phyloP scores from a whole-genome alignment of 352 stramenopile genomes.

The Phytophthora fragariae region DNA sequence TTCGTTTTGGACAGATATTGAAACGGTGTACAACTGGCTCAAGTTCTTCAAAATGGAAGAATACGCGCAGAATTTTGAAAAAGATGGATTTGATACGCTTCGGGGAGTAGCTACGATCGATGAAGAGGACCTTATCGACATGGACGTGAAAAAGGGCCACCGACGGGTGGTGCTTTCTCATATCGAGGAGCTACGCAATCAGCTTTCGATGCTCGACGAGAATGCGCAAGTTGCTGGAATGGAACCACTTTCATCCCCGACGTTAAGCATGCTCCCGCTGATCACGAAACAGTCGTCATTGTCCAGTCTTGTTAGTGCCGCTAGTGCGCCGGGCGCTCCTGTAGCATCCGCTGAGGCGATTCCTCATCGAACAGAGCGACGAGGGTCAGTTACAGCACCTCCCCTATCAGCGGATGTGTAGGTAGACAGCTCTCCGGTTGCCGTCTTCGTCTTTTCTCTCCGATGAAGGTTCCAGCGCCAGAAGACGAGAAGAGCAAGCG shows the following conservation, averaged over 20 bases:
- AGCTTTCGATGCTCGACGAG: conserved; percentile 74
- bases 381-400: conserved; percentile 53
- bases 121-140: conserved; percentile 89
- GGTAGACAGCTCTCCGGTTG: conserved; percentile 35
- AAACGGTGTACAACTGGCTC: conserved; percentile 85
- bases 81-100: conserved; percentile 89
- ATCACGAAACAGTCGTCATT: conserved; percentile 62
- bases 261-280: conserved; percentile 77
- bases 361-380: conserved; percentile 53
- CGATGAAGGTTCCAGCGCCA: conserved; percentile 21
- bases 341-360: conserved; percentile 31
- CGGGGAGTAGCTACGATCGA: conserved; percentile 87
- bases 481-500: conserved; percentile 26
- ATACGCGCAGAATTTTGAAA: conserved; percentile 89
- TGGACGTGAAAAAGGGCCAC: conserved; percentile 91
- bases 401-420: conserved; percentile 39
- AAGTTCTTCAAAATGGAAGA: conserved; percentile 90
- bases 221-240: conserved; percentile 57
- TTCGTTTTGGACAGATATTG: conserved; percentile 59
- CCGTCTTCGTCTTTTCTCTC: conserved; percentile 22
- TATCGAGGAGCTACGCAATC: conserved; percentile 84
- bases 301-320: conserved; percentile 43
- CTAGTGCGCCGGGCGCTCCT: conserved; percentile 30
- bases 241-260: conserved; percentile 77
- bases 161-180: conserved; percentile 85